These are phyloP conservation scores for Symbiodinium pilosum DNA, from an alignment of 73 alveolate genomes.

Conservation along the genomic window DNA sequence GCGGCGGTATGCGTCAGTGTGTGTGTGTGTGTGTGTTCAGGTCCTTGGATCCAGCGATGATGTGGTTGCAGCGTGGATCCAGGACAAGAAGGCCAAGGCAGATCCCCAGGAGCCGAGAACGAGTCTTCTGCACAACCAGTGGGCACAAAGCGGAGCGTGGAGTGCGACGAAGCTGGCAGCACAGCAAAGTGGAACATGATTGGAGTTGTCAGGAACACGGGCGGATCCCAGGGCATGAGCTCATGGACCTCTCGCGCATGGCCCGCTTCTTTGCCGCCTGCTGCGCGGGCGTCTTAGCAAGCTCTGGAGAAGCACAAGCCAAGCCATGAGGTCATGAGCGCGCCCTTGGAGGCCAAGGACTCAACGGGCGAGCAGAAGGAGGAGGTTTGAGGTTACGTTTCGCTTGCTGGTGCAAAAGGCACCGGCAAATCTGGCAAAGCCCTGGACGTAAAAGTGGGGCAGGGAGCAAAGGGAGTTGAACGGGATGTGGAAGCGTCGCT, in stretches of 20 bases:
- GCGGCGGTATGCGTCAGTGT: neutral
- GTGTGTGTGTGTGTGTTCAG: neutral
- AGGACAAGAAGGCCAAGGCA: neutral
- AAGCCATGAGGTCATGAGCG: neutral
- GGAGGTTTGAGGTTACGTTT: neutral
- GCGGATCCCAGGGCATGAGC: slow-evolving; percentile 15
- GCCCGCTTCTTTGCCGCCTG: too few relatives aligned
- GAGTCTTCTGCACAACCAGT: too few relatives aligned
- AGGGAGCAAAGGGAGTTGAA: too few relatives aligned
- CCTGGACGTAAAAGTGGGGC: neutral
- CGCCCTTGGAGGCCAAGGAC: neutral
- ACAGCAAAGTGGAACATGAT: neutral
- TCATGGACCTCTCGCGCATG: neutral
- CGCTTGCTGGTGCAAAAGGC: too few relatives aligned
- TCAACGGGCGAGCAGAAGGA: neutral
- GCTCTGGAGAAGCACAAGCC: too few relatives aligned
- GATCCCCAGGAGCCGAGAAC: neutral
- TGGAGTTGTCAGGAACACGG: neutral
- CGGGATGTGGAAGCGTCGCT: too few relatives aligned
- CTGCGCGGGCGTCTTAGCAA: too few relatives aligned
- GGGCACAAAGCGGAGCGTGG: too few relatives aligned
- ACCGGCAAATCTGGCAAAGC: neutral
- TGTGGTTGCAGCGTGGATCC: neutral
- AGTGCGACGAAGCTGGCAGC: neutral
- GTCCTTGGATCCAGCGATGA: neutral